Evolutionary conservation across 805 yeast species (phyloP).

Genomic region (Nakazawaea peltata): DNA sequence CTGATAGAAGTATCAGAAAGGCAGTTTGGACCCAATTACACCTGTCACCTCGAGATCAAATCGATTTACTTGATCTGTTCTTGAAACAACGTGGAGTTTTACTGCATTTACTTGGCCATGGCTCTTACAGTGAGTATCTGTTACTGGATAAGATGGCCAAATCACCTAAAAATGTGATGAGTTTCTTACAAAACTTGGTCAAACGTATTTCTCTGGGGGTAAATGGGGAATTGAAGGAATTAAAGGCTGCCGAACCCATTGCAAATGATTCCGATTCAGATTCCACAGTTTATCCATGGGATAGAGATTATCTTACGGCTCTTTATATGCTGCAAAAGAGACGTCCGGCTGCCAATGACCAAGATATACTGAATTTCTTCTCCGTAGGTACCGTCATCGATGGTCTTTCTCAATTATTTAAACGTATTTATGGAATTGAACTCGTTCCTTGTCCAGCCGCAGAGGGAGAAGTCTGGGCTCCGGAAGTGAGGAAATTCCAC

Average conservation of each 20-base stretch:
- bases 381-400: constrained; percentile 81
- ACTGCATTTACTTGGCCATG: constrained; percentile 65
- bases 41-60: constrained; percentile 55
- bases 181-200: constrained; percentile 58
- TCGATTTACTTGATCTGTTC: constrained; percentile 48
- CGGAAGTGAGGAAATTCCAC: constrained; percentile 74
- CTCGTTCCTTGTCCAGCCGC: constrained; percentile 57
- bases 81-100: constrained; percentile 59
- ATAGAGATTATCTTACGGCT: constrained; percentile 56
- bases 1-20: constrained; percentile 48
- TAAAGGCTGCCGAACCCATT: constrained; percentile 29
- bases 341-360: constrained; percentile 23
- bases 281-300: constrained; percentile 76
- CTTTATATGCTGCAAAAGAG: constrained; percentile 22
- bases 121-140: constrained; percentile 71
- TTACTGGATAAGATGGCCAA: constrained; percentile 87
- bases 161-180: constrained; percentile 63
- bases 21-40: constrained; percentile 72
- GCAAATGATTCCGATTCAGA: constrained; percentile 21
- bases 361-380: constrained; percentile 60
- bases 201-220: constrained; percentile 45
- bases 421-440: constrained; percentile 66
- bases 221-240: constrained; percentile 42
- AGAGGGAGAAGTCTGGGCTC: constrained; percentile 82
- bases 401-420: constrained; percentile 69